Evolutionary conservation across 306 rosid genomes (phyloP).

Genomic region (Canavalia gladiata): DNA sequence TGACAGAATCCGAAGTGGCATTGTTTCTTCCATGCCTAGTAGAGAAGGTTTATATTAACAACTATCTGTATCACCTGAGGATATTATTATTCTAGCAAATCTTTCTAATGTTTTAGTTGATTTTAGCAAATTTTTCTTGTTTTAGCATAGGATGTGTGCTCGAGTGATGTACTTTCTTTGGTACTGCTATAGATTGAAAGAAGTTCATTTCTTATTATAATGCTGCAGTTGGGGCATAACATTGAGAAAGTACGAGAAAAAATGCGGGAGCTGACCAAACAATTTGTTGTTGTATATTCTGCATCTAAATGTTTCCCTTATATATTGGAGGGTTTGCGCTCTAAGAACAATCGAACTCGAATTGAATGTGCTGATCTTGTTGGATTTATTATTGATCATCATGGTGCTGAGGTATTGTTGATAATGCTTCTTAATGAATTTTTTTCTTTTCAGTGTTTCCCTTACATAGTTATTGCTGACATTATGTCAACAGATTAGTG

Average conservation of each 20-base stretch:
- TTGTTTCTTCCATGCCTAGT: constrained; percentile 89
- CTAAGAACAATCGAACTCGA: constrained; percentile 96
- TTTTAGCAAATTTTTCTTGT: not conserved
- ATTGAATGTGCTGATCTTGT: constrained; percentile 95
- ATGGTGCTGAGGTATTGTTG: constrained; percentile 80
- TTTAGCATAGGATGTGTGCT: constrained; percentile 6
- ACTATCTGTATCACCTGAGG: not conserved
- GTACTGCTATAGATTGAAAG: not conserved
- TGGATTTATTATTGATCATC: constrained; percentile 90
- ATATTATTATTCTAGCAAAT: not conserved
- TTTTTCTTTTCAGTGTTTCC: constrained; percentile 23
- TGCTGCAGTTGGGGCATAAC: constrained; percentile 93
- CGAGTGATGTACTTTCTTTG: not conserved
- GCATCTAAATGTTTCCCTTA: constrained; percentile 92
- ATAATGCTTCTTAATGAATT: not conserved
- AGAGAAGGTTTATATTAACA: constrained; percentile 76
- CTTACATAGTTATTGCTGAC: constrained; percentile 37
- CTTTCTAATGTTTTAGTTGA: not conserved
- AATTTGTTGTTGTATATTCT: constrained; percentile 77
- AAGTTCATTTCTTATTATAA: not conserved
- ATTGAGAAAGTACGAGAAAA: constrained; percentile 94
- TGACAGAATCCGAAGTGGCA: constrained; percentile 94
- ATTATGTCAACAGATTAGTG: constrained; percentile 73
- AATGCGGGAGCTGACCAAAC: constrained; percentile 93
- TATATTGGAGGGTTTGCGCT: constrained; percentile 94